Conservation (phyloP, 2,329 filamentous ascomycete species). For the Sclerotinia spermophila region DNA sequence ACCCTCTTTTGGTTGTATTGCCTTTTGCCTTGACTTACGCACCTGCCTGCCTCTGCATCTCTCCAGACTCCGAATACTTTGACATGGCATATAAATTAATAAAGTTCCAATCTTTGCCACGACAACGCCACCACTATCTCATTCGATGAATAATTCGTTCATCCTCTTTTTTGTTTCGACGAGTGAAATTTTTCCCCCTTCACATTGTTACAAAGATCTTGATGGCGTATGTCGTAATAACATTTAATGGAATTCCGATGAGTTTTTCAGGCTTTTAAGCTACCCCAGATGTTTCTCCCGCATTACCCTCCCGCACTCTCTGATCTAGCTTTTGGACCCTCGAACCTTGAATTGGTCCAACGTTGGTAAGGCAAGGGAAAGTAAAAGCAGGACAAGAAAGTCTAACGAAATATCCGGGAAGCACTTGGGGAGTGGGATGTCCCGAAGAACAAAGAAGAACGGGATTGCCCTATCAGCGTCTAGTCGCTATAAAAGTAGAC, state of each 20-base stretch:
- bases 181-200: not conserved
- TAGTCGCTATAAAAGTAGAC: not conserved
- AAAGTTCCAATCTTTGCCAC: not conserved
- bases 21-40: not conserved
- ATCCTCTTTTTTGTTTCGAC: not conserved
- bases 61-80: not conserved
- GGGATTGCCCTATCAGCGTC: constrained; percentile 2
- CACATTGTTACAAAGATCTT: not conserved
- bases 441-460: not conserved
- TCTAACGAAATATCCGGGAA: not conserved
- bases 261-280: not conserved
- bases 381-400: not conserved
- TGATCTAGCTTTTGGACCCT: constrained; percentile 4
- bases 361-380: not conserved
- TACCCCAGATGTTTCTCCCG: constrained; percentile 14
- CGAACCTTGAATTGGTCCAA: not conserved
- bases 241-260: not conserved
- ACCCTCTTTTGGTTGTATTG: not conserved
- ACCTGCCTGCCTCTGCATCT: not conserved
- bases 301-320: not conserved
- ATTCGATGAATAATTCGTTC: not conserved
- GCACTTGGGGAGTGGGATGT: not conserved
- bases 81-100: not conserved
- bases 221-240: not conserved
- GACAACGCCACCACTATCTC: constrained; percentile 5